Base-by-base conservation (phyloP, 148 eudicot species). In the Cornus suecica region DNA sequence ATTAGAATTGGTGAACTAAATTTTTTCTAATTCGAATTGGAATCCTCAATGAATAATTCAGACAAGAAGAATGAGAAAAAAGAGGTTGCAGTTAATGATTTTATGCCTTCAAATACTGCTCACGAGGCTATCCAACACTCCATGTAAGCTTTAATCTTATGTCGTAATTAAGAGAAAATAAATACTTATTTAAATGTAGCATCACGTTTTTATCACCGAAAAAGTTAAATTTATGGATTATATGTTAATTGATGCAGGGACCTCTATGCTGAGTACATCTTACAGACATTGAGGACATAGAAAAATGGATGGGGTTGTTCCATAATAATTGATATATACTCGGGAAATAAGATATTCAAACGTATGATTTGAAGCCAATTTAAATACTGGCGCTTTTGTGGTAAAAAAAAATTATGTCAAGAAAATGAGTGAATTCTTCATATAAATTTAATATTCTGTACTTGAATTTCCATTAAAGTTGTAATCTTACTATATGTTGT, bases 41-140 rank as follows among this genome's bases (percentile, higher is more conserved):
- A n/a, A 45, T 69, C 26, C 84, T 84, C 84, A 66, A 86, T 80
- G 7, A 26, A 27, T 31, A 30, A 23, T 62, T 56, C 23, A 90
- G 93, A 90, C 81, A 90, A 88, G 83, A 88, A 88, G 87, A 90
- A 90, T 67, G 94, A 87, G 84, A 90, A 88, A 83, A 86, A 88
- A 77, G 88, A 88, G 77, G 90, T 88, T 18, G 90, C 87, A 13
- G 90, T 85, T 51, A 65, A 88, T 75, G 90, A 83, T 8, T 86
- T 90, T 78, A 77, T 90, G 62, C 91, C 94, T 71, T 71, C 94
- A 61, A 65, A 66, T n/a, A 78, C 84, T 29, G 94, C 94, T 66
- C 60, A 74, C 37, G 91, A 88, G n/a, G 89, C 89, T 65, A 90
- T 90, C 54, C 94, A 90, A 72, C 65, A 90, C 78, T 90, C 94